phyloP scores from a whole-genome alignment of 1,284 basidiomycete genomes.

The Cutaneotrichosporon cutaneum region DNA sequence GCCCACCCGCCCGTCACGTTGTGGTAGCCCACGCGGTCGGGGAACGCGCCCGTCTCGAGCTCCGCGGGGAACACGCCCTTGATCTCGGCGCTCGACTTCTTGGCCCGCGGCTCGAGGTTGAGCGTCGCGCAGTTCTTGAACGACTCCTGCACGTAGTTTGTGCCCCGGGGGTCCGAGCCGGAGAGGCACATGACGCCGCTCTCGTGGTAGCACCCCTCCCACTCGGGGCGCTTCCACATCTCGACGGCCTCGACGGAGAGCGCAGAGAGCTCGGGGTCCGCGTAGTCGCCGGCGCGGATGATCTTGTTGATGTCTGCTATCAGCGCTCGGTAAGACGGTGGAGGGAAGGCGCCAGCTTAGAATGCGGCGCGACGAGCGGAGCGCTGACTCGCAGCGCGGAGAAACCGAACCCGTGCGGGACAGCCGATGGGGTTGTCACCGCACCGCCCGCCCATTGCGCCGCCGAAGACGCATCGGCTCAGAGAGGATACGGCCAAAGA shows the following conservation, averaged over 20 bases:
- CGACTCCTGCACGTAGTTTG: conserved; percentile 39
- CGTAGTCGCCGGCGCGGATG: conserved; percentile 51
- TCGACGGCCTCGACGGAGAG: conserved; percentile 50
- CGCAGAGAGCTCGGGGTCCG: conserved; percentile 39
- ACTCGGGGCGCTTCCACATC: conserved; percentile 56
- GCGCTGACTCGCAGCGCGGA: background rate
- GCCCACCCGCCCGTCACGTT: conserved; percentile 85
- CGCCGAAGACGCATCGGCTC: too few species aligned
- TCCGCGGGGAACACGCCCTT: conserved; percentile 23
- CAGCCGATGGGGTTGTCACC: background rate
- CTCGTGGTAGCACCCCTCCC: conserved; percentile 78
- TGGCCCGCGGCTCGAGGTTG: conserved; percentile 31
- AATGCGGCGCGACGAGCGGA: too few species aligned
- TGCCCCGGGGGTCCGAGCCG: conserved; percentile 28
- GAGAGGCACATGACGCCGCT: conserved; percentile 53
- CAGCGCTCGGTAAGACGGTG: background rate
- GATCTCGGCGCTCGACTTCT: conserved; percentile 27
- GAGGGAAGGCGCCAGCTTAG: background rate
- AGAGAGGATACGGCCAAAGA: too few species aligned
- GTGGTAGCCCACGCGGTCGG: conserved; percentile 60
- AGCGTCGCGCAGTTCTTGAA: conserved; percentile 37
- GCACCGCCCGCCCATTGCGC: too few species aligned
- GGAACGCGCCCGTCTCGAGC: conserved; percentile 35
- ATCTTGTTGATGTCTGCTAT: conserved; percentile 52
- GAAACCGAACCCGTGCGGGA: background rate